Percentiles rank a stretch among this genome's conserved stretches.
Evolutionary conservation across 108 stramenopile species (phyloP).

Genomic region (Skeletonema marinoi): DNA sequence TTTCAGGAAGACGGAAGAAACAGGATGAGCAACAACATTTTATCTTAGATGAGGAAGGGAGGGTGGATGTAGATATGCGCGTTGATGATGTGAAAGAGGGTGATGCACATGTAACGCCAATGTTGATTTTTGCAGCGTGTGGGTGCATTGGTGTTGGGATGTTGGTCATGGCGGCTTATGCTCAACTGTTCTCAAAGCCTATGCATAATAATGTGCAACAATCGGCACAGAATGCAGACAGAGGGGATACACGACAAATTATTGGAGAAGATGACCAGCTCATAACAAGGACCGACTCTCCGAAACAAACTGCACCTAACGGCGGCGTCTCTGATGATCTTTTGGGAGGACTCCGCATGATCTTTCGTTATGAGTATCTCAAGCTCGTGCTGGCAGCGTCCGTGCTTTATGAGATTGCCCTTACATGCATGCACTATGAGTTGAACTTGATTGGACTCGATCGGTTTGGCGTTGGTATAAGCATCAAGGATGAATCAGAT

Average conservation of each 20-base stretch:
- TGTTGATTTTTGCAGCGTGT: constrained; percentile 42
- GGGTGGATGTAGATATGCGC: constrained; percentile 9
- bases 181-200: constrained; percentile 31
- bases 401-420: constrained; percentile 92
- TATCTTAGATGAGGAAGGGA: constrained; percentile 10
- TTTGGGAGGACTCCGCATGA: constrained; percentile 74
- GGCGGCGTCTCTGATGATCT: constrained; percentile 42
- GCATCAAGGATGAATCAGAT: constrained; percentile 10
- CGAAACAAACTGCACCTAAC: not conserved
- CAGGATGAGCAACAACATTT: not conserved
- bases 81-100: not conserved
- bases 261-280: not conserved
- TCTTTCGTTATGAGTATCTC: constrained; percentile 88
- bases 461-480: constrained; percentile 55
- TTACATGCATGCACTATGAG: constrained; percentile 96
- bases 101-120: constrained; percentile 46
- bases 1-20: constrained; percentile 15
- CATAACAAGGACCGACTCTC: not conserved
- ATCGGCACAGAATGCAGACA: not conserved
- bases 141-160: constrained; percentile 37
- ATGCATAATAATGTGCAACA: not conserved
- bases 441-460: constrained; percentile 94
- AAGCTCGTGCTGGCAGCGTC: constrained; percentile 91
- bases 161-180: constrained; percentile 36
- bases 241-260: not conserved